These are phyloP conservation scores for Fonsecaea multimorphosa DNA, from an alignment of 2,329 filamentous ascomycete species.

Conservation along the genomic window DNA sequence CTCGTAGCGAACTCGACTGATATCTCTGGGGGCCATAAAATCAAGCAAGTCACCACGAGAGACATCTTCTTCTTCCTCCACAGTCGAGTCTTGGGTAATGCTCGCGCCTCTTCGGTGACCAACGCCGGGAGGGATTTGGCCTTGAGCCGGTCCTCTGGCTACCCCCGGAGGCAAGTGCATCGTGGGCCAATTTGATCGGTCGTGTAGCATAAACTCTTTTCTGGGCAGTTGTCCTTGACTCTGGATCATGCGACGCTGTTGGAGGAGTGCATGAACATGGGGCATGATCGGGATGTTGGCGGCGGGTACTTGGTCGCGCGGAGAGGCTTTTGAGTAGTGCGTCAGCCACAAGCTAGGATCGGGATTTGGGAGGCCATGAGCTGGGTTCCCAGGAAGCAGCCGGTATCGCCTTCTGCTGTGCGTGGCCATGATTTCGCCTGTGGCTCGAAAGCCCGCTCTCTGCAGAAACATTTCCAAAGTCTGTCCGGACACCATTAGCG, in stretches of 20 bases:
- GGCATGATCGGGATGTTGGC: conserved; percentile 59
- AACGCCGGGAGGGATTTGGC: conserved; percentile 30
- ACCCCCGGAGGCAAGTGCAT: conserved; percentile 68
- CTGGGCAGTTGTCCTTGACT: conserved; percentile 80
- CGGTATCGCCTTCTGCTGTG: conserved; percentile 88
- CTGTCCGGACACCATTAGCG: conserved; percentile 52
- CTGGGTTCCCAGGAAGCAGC: conserved; percentile 73
- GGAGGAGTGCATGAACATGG: conserved; percentile 50
- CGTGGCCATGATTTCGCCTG: conserved; percentile 72
- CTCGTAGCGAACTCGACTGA: conserved; percentile 83
- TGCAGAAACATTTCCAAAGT: conserved; percentile 88
- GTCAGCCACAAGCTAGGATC: conserved; percentile 89
- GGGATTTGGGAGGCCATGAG: conserved; percentile 70
- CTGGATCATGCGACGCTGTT: conserved; percentile 65
- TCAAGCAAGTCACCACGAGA: conserved; percentile 89
- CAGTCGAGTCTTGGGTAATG: conserved; percentile 54
- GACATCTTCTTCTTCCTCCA: conserved; percentile 90
- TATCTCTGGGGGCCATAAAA: conserved; percentile 83
- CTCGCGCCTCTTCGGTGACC: conserved; percentile 53
- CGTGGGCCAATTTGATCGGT: conserved; percentile 87
- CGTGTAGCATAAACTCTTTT: conserved; percentile 93
- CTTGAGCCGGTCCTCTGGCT: conserved; percentile 26
- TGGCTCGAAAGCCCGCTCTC: conserved; percentile 77
- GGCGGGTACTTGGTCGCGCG: conserved; percentile 73
- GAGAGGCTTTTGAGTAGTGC: conserved; percentile 82